Base-by-base conservation (phyloP, 805 yeast genomes). In the Starmerella cellae region DNA sequence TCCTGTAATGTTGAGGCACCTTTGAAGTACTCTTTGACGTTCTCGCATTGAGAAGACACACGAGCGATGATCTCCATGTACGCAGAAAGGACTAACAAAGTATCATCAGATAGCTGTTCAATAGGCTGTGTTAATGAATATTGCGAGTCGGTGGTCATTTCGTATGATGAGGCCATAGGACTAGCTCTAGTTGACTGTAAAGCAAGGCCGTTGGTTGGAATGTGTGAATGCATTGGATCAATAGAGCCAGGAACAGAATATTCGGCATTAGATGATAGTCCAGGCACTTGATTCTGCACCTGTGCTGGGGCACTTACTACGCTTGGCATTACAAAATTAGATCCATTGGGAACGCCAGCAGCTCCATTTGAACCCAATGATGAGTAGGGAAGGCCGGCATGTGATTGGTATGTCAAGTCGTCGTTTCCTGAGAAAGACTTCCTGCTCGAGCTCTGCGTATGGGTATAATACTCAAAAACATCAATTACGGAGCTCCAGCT, bases 31-130 rank as follows among this genome's bases (percentile, higher is more conserved):
- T 35, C 29, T 19, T 19, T 13, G 20, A 26, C 18, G n/a, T 41
- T 19, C 36, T 33, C 5, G 67, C 65, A 2, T 48, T 70, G 62
- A 3, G 56, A 55, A 1, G 77, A 67, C 23, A 75, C 73, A 40
- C 71, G 69, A 8, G 71, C 66, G 2, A 85, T 63, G 38, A 91
- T 62, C 21, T 81, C 75, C 44, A 84, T 64, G 51, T 82, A 76
- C 0, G 94, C 81, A 0, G 87, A 71, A 5, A 85, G 65, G 41
- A 82, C 75, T 6, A 83, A 69, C 6, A 82, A 62, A 0, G 87
- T 79, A 56, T 85, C 95, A 49, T 83, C 94, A 28, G 44, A 42
- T 11, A 47, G 39, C 16, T 26, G 38, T 6, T 17, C 32, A 6
- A 6, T 4, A 4, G 38, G 6, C 18, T 14, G 6, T 8, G 38